These are phyloP conservation scores for Suillus placidus DNA, from an alignment of 768 basidiomycete genomes.

Conservation along the genomic window DNA sequence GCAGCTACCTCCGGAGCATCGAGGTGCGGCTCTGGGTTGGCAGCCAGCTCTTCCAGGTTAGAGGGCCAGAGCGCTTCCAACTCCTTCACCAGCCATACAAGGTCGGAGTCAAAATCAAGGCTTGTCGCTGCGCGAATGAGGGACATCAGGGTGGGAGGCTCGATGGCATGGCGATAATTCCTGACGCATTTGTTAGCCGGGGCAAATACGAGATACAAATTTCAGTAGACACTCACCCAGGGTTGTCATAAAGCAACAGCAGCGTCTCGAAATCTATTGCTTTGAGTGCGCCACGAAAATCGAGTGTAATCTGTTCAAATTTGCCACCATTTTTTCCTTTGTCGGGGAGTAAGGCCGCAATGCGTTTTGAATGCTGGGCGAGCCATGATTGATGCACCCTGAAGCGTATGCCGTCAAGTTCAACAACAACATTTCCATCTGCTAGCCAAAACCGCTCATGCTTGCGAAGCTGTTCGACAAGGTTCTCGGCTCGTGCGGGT, in stretches of 20 bases:
- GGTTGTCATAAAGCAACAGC: conserved; percentile 7
- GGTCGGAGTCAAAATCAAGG: conserved; percentile 34
- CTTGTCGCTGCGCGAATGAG: conserved; percentile 40
- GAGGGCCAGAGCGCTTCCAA: conserved; percentile 36
- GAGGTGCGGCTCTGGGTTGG: conserved; percentile 10
- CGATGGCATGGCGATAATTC: conserved; percentile 27
- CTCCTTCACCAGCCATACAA: conserved; percentile 29
- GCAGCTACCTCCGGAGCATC: conserved; percentile 34
- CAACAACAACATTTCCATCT: conserved; percentile 39
- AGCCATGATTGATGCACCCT: conserved; percentile 39
- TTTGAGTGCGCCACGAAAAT: not conserved
- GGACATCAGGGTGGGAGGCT: conserved; percentile 33
- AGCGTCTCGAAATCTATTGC: conserved; percentile 6
- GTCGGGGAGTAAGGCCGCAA: conserved; percentile 24
- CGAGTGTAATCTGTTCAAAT: not conserved
- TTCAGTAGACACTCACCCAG: not conserved
- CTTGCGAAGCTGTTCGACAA: conserved; percentile 2
- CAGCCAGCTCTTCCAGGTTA: conserved; percentile 20
- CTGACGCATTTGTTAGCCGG: conserved; percentile 16
- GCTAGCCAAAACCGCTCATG: conserved; percentile 35
- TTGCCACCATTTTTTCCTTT: not conserved
- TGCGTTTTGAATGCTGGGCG: conserved; percentile 16
- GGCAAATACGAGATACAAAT: not conserved
- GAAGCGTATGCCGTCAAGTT: conserved; percentile 36
- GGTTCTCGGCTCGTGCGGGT: not conserved